Evolutionary conservation across 2,329 filamentous ascomycete genomes (phyloP), one percentile per base, ranked within the genome.

Genomic region (Aspergillus sp.): DNA sequence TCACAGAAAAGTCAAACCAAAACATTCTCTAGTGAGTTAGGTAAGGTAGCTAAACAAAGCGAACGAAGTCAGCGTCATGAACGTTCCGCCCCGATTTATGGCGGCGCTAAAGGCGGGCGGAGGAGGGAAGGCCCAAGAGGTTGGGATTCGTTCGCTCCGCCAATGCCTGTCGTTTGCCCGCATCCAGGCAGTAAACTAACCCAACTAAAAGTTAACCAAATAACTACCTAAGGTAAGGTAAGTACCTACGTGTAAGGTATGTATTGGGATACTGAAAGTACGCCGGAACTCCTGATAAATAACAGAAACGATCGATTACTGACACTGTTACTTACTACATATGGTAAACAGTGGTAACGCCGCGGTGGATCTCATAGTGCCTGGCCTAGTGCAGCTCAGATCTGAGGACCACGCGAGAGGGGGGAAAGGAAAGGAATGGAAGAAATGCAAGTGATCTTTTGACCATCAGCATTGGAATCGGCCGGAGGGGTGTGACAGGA

Each of bases 331-430:
- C 26, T 7, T 29, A 29, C 52, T 32, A 20, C 36, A 45, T 46
- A 42, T 24, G 20, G 52, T 18, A 46, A 54, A 54, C 29, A 46
- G 29, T 22, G 18, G 42, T 22, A 49, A 47, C 49, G 56, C 36
- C 51, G 56, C 32, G 29, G 39, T 60, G 53, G 61, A 63, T 63
- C 62, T 58, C 54, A 63, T 63, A 64, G 62, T 61, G 58, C 60
- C 58, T 64, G 57, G 50, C 56, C 65, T 64, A 57, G 63, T 56
- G 64, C 59, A 58, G 58, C 53, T 63, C 54, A 63, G 62, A 64
- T 66, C 66, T 65, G 58, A 22, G 58, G 65, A 62, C 65, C 66
- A 67, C 66, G 65, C 62, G 61, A 68, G 62, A 56, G 59, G 60
- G 60, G 49, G 55, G 53, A 54, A 58, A 62, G 60, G 60, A 58